phyloP scores from a whole-genome alignment of 1,284 basidiomycete genomes.

The Psilocybe mexicana region DNA sequence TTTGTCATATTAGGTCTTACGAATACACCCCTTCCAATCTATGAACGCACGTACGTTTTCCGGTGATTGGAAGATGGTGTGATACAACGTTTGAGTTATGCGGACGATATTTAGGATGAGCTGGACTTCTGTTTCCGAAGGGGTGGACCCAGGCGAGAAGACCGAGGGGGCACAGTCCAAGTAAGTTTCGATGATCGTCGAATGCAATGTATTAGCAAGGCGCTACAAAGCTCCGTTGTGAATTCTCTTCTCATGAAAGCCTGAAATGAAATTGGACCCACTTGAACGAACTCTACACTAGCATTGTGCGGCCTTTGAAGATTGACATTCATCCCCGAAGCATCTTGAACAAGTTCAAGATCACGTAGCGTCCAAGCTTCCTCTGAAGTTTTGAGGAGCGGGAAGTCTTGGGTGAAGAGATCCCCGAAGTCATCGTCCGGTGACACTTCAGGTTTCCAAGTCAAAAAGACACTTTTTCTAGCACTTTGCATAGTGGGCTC shows the following conservation, averaged over 20 bases:
- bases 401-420: slow-evolving; percentile 27
- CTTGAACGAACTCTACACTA: slow-evolving; percentile 23
- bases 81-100: slow-evolving; percentile 71
- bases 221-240: slow-evolving; percentile 23
- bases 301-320: slow-evolving; percentile 15
- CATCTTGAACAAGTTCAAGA: slow-evolving; percentile 30
- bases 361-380: slow-evolving; percentile 40
- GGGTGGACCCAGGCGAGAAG: slow-evolving; percentile 63
- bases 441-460: slow-evolving; percentile 34
- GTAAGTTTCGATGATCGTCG: slow-evolving; percentile 78
- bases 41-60: slow-evolving; percentile 26
- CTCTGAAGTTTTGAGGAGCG: slow-evolving; percentile 18
- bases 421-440: slow-evolving; percentile 32
- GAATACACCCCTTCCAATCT: neutral
- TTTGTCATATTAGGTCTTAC: slow-evolving; percentile 3
- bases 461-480: slow-evolving; percentile 5
- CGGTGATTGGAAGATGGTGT: slow-evolving; percentile 48
- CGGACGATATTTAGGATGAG: slow-evolving; percentile 63
- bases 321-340: slow-evolving; percentile 4
- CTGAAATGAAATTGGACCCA: slow-evolving; percentile 13
- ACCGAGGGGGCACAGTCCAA: slow-evolving; percentile 83
- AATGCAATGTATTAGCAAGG: slow-evolving; percentile 58
- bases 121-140: slow-evolving; percentile 61
- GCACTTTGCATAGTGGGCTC: slow-evolving; percentile 18
- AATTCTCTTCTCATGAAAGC: neutral